Percentiles rank a stretch among this genome's conserved stretches.
These are phyloP conservation scores for Trametes maxima DNA, from an alignment of 768 basidiomycete species.

Conservation along the genomic window DNA sequence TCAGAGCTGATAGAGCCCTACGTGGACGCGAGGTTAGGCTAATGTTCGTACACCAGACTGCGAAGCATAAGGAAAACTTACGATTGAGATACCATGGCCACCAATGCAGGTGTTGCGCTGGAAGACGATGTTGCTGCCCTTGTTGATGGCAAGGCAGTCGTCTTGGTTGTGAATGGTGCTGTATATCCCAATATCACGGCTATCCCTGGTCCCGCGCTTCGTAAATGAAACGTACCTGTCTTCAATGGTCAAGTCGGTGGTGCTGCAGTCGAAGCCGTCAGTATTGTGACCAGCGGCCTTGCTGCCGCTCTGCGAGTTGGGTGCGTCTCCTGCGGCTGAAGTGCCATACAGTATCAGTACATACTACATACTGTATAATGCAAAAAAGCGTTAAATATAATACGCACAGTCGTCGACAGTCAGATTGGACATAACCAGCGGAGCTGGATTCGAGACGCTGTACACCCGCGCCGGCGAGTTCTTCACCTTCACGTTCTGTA, in stretches of 20 bases:
- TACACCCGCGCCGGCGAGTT: conserved; percentile 44
- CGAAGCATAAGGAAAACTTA: conserved; percentile 19
- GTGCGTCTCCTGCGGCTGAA: conserved; percentile 52
- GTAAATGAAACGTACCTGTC: conserved; percentile 22
- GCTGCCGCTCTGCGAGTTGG: conserved; percentile 54
- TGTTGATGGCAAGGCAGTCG: conserved; percentile 62
- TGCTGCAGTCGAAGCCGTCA: conserved; percentile 35
- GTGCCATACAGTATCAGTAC: conserved; percentile 55
- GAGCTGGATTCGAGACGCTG: conserved; percentile 31
- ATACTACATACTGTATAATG: conserved; percentile 30
- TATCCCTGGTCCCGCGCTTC: background rate
- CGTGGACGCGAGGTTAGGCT: background rate
- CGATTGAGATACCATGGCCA: conserved; percentile 68
- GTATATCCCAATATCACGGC: background rate
- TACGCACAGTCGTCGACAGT: conserved; percentile 59
- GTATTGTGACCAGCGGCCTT: conserved; percentile 49
- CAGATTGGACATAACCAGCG: conserved; percentile 44
- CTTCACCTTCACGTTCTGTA: conserved; percentile 39
- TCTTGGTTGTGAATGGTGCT: conserved; percentile 40
- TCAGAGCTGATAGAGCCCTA: conserved; percentile 59
- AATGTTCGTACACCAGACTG: background rate
- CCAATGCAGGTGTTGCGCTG: conserved; percentile 51
- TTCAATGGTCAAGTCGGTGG: conserved; percentile 31
- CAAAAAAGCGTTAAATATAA: background rate
- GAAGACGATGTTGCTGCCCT: conserved; percentile 43